Base-by-base conservation (phyloP, 768 basidiomycete genomes). In the Zangia roseola region DNA sequence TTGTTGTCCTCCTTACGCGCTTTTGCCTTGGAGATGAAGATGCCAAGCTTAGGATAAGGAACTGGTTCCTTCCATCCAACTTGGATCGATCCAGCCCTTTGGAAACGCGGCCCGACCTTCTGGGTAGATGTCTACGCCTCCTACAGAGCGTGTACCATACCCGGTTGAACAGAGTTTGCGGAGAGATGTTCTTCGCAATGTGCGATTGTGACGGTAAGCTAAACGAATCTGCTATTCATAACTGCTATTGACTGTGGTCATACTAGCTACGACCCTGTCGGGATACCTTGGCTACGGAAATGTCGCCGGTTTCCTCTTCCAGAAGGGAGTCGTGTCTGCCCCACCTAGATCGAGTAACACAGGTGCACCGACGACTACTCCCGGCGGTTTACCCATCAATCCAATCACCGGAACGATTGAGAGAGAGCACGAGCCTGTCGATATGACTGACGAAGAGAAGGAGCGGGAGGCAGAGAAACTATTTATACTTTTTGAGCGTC, bases 391-490 rank as follows among this genome's bases (percentile, higher is more conserved):
- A 23, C 68, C 74, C 6, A 87, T 91, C 64, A 88, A 92, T 63
- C 91, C 90, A 2, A 94, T 91, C 62, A 95, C 94, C 1, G 93
- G 92, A n/a, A 82, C 83, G 12, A 78, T 74, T 6, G 70, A 76
- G 46, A 49, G 45, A 30, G 68, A 70, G 45, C 65, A 69, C 3
- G 72, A 70, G 40, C 59, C 74, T 16, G 66, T 64, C 6, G 71
- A 81, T 42, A 95, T 99, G 94, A 87, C 92, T 1, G 86, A 94
- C 25, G 94, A 94, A 63, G 95, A 99, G 75, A 97, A 95, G 67
- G 92, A 97, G 63, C 72, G 71, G 10, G 97, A 99, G 71, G 88
- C 94, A 45, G 94, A 97, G 74, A 86, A 85, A 61, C 73, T 99
- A 35, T 91, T 97, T 61, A 83, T 88, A 28, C 74, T 98, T 17